Evolutionary conservation across 768 basidiomycete species (phyloP).

Genomic region (Scleroderma bovista): DNA sequence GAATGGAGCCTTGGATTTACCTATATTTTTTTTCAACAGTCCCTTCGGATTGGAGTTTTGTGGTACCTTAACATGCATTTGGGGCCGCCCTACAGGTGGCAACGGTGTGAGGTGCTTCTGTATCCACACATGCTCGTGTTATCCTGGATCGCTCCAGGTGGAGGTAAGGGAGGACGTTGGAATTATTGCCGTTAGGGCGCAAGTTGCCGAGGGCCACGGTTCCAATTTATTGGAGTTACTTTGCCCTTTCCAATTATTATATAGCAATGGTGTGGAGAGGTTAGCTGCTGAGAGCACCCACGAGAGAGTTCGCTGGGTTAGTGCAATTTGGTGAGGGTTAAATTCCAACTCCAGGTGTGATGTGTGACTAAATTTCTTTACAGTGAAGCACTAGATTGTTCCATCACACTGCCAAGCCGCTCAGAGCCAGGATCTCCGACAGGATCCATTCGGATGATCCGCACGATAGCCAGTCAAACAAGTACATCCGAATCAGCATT

Average conservation of each 20-base stretch:
- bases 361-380: constrained; percentile 1
- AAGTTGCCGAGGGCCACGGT: constrained; percentile 43
- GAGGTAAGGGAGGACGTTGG: constrained; percentile 85
- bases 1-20: too few species aligned
- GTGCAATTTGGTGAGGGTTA: constrained; percentile 75
- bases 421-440: constrained; percentile 40
- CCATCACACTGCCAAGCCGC: too few species aligned
- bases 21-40: too few species aligned
- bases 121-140: too few species aligned
- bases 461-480: constrained; percentile 44
- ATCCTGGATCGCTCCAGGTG: too few species aligned
- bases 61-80: too few species aligned
- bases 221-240: too few species aligned
- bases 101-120: too few species aligned
- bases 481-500: constrained; percentile 35
- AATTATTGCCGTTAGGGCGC: constrained; percentile 68
- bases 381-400: constrained; percentile 76
- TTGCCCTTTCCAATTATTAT: too few species aligned
- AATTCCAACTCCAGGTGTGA: background rate
- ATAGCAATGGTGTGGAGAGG: constrained; percentile 85
- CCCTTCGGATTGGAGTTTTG: too few species aligned
- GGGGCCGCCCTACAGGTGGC: too few species aligned
- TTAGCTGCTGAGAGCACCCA: constrained; percentile 83
- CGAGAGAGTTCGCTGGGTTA: constrained; percentile 87
- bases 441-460: constrained; percentile 66